These are phyloP conservation scores for Diutina rugosa DNA, from an alignment of 1,139 yeast species.

Conservation along the genomic window DNA sequence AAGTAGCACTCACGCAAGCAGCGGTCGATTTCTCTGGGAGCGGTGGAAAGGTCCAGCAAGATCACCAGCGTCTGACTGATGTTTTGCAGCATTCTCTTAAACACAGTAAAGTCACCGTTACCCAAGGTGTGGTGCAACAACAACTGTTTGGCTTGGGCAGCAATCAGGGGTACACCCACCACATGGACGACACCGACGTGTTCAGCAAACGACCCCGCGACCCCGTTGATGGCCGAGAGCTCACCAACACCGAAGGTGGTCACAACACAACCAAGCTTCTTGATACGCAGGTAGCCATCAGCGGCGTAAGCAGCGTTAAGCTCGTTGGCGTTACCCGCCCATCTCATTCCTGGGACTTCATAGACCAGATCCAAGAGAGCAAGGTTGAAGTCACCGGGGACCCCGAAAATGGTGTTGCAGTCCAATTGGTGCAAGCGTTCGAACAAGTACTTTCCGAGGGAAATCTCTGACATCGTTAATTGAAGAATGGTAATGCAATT, in stretches of 20 bases:
- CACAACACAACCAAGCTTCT: slow-evolving; percentile 40
- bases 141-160: slow-evolving; percentile 50
- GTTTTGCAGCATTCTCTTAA: slow-evolving; percentile 44
- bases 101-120: slow-evolving; percentile 55
- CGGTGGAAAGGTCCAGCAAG: slow-evolving; percentile 47
- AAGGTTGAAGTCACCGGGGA: slow-evolving; percentile 72
- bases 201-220: slow-evolving; percentile 49
- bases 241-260: slow-evolving; percentile 67
- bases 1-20: slow-evolving; percentile 62
- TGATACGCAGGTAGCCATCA: slow-evolving; percentile 58
- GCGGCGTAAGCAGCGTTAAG: slow-evolving; percentile 63
- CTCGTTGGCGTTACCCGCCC: slow-evolving; percentile 68
- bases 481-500: not conserved
- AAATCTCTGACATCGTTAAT: slow-evolving; percentile 19
- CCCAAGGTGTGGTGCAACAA: slow-evolving; percentile 57
- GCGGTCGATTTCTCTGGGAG: slow-evolving; percentile 60
- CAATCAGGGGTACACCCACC: slow-evolving; percentile 44
- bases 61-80: slow-evolving; percentile 56
- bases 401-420: slow-evolving; percentile 54
- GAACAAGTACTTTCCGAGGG: slow-evolving; percentile 51
- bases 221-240: slow-evolving; percentile 42
- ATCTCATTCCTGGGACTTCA: slow-evolving; percentile 42
- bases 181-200: slow-evolving; percentile 44
- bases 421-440: slow-evolving; percentile 49
- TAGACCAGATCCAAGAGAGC: slow-evolving; percentile 53